These are phyloP conservation scores for Anthracocystis panici-leucophaei DNA, from an alignment of 1,284 basidiomycete species.

Conservation along the genomic window DNA sequence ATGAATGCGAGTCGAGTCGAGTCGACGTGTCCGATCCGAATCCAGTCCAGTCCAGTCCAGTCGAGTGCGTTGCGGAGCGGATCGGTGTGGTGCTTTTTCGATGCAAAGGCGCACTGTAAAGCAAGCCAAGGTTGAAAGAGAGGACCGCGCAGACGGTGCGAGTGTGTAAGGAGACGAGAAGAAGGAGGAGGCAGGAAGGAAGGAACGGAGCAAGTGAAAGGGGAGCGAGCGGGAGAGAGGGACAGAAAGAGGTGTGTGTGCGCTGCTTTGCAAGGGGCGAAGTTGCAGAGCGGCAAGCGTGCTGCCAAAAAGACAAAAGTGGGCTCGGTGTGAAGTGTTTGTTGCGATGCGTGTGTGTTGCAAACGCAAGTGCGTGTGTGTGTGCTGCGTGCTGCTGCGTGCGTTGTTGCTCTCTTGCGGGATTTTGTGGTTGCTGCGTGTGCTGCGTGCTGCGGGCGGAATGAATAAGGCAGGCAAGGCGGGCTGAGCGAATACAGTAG, in stretches of 20 bases:
- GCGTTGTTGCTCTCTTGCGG: too few relatives aligned
- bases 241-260: slow-evolving; percentile 6
- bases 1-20: slow-evolving; percentile 1
- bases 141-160: neutral
- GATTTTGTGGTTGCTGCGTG: too few relatives aligned
- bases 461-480: neutral
- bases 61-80: slow-evolving; percentile 2
- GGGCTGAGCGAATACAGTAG: neutral
- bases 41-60: neutral
- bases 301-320: neutral
- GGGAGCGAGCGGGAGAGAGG: slow-evolving; percentile 7
- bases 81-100: neutral
- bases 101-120: neutral
- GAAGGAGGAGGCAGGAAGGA: neutral
- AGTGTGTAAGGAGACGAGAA: slow-evolving; percentile 4
- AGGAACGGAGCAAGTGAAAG: slow-evolving; percentile 2
- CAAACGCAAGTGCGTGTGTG: neutral
- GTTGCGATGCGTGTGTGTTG: slow-evolving; percentile 8
- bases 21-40: neutral
- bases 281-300: slow-evolving; percentile 4
- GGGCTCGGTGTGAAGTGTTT: neutral
- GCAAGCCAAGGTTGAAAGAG: slow-evolving; percentile 4
- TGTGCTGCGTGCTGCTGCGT: neutral
- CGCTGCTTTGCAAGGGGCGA: neutral
- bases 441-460: slow-evolving; percentile 1